phyloP scores from a whole-genome alignment of 2,329 filamentous ascomycete genomes.

The Neocucurbitaria cava region DNA sequence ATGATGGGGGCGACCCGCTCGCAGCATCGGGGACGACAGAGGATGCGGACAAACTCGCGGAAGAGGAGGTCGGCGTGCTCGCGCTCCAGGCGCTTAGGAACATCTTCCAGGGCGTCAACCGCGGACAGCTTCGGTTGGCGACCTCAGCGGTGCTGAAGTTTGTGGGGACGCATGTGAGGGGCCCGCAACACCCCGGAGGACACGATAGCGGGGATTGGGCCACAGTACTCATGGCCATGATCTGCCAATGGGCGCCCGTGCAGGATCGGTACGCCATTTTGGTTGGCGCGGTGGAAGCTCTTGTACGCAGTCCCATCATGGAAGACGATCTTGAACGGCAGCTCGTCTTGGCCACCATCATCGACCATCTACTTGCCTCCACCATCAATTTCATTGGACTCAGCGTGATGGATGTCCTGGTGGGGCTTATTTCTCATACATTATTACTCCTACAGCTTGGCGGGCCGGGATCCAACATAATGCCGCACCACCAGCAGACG shows the following conservation, averaged over 20 bases:
- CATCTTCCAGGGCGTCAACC: conserved; percentile 83
- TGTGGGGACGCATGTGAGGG: conserved; percentile 56
- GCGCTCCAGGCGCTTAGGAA: conserved; percentile 86
- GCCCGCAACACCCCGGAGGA: conserved; percentile 46
- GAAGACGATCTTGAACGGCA: conserved; percentile 78
- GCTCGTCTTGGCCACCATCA: conserved; percentile 75
- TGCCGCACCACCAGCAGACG: conserved; percentile 49
- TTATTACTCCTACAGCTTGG: conserved; percentile 75
- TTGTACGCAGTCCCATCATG: conserved; percentile 71
- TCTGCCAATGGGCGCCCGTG: conserved; percentile 88
- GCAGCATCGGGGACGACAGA: conserved; percentile 81
- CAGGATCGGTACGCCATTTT: conserved; percentile 94
- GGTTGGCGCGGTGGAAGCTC: conserved; percentile 77
- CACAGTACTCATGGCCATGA: conserved; percentile 78
- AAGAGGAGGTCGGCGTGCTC: conserved; percentile 84
- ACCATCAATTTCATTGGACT: conserved; percentile 93
- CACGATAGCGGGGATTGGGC: conserved; percentile 73
- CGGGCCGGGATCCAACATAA: conserved; percentile 49
- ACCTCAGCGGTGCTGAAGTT: conserved; percentile 78
- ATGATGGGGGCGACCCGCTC: conserved; percentile 68
- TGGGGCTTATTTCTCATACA: conserved; percentile 85
- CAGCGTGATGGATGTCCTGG: conserved; percentile 92
- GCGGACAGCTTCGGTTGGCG: conserved; percentile 79
- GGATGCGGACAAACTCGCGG: conserved; percentile 87
- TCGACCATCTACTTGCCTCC: conserved; percentile 83